phyloP scores from a whole-genome alignment of 2,329 filamentous ascomycete genomes.

The Colletotrichum kahawae region DNA sequence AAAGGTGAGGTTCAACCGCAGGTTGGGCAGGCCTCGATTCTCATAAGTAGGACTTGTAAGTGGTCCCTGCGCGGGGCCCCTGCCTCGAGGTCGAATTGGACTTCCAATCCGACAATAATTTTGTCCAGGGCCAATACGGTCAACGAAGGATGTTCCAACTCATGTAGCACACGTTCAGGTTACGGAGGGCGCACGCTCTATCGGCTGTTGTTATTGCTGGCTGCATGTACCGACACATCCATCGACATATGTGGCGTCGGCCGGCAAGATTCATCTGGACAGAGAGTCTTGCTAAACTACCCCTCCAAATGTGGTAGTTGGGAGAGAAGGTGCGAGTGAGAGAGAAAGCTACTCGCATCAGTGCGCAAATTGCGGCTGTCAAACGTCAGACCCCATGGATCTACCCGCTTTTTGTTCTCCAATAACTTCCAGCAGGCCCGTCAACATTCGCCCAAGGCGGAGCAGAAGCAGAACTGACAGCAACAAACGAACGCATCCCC shows the following conservation, averaged over 20 bases:
- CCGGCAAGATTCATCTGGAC: not conserved
- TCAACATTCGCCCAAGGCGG: not conserved
- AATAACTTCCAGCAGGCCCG: not conserved
- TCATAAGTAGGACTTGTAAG: too few relatives aligned
- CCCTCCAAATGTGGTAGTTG: not conserved
- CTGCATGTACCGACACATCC: not conserved
- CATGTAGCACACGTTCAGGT: not conserved
- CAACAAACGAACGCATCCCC: not conserved
- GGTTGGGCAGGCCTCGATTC: too few relatives aligned
- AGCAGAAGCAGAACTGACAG: not conserved
- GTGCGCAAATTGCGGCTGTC: not conserved
- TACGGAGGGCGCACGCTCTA: fast-evolving
- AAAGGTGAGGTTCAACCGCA: too few relatives aligned
- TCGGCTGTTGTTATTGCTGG: fast-evolving
- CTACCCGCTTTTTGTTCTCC: not conserved
- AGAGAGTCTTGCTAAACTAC: not conserved
- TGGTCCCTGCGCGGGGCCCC: too few relatives aligned
- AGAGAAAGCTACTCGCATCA: not conserved
- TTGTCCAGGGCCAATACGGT: not conserved
- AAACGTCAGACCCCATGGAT: not conserved
- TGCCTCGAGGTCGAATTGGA: too few relatives aligned
- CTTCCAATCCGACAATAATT: too few relatives aligned
- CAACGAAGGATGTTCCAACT: not conserved
- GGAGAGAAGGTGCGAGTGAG: not conserved
- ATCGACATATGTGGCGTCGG: fast-evolving